phyloP scores from a whole-genome alignment of 257 asterid genomes.

The Salvia hispanica region DNA sequence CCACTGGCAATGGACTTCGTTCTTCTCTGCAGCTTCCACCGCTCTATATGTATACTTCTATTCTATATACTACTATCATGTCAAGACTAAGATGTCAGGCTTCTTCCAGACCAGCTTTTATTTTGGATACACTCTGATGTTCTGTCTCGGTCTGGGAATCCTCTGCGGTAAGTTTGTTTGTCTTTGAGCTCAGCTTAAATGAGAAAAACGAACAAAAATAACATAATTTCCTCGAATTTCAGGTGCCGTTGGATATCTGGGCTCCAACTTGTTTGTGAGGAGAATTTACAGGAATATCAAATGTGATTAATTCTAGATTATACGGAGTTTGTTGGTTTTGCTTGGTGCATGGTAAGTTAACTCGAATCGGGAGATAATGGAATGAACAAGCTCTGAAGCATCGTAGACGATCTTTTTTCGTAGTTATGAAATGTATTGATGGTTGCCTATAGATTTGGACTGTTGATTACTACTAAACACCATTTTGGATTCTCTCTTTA shows the following conservation, averaged over 20 bases:
- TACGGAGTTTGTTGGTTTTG: conserved; percentile 29
- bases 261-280: conserved; percentile 89
- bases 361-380: conserved; percentile 31
- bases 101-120: conserved; percentile 91
- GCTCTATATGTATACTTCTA: conserved; percentile 72
- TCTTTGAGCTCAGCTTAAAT: neutral
- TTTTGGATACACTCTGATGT: conserved; percentile 83
- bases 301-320: conserved; percentile 60
- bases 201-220: conserved; percentile 42
- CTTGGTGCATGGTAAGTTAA: conserved; percentile 36
- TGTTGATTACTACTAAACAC: conserved; percentile 21
- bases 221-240: conserved; percentile 23
- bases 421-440: conserved; percentile 30
- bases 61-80: conserved; percentile 66
- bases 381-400: conserved; percentile 34
- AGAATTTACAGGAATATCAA: conserved; percentile 95
- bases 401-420: conserved; percentile 30
- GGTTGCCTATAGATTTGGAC: conserved; percentile 35
- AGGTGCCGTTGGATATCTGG: conserved; percentile 96
- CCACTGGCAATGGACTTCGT: conserved; percentile 91
- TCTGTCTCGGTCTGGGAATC: conserved; percentile 78
- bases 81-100: conserved; percentile 85
- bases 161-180: conserved; percentile 60
- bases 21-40: conserved; percentile 84
- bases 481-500: conserved; percentile 30